Percentiles rank a stretch among this genome's conserved stretches.
These are phyloP conservation scores for Apiospora rasikravindrae DNA, from an alignment of 2,329 filamentous ascomycete genomes.

Conservation along the genomic window DNA sequence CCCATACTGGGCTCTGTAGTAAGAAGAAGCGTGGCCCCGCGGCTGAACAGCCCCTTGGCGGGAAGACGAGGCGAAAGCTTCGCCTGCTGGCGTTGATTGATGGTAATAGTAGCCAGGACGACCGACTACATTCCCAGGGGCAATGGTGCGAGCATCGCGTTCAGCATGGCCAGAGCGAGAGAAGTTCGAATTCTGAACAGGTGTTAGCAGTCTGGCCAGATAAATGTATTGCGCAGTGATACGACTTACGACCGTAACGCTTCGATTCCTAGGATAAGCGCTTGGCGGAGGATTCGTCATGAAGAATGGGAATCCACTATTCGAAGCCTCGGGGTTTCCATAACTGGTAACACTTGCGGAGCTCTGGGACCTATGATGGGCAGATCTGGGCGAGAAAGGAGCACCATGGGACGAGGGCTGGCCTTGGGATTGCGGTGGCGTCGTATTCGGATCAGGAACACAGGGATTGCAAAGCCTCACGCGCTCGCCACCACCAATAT, in stretches of 20 bases:
- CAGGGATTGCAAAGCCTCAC: conserved; percentile 67
- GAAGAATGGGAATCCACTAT: neutral
- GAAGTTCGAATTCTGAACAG: neutral
- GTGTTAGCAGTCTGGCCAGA: neutral
- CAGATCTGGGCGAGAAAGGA: conserved; percentile 41
- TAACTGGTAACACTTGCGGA: conserved; percentile 43
- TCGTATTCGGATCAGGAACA: conserved; percentile 65
- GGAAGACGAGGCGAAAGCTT: neutral
- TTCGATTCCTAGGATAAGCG: conserved; percentile 48
- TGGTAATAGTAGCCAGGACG: neutral
- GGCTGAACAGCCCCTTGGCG: neutral
- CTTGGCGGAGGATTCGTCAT: conserved; percentile 37
- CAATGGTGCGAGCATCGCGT: conserved; percentile 1
- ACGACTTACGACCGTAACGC: conserved; percentile 55
- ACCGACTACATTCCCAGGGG: neutral
- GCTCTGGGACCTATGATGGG: conserved; percentile 54
- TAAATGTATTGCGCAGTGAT: neutral
- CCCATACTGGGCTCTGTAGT: conserved; percentile 19
- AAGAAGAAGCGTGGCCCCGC: neutral
- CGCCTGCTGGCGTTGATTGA: neutral
- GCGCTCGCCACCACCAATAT: conserved; percentile 59
- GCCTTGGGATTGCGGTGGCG: conserved; percentile 54
- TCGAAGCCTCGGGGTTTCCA: conserved; percentile 29
- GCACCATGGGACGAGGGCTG: conserved; percentile 31
- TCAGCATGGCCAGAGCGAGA: conserved; percentile 4